phyloP scores from a whole-genome alignment of 441 rosid species.

The Aquilaria agallochum region DNA sequence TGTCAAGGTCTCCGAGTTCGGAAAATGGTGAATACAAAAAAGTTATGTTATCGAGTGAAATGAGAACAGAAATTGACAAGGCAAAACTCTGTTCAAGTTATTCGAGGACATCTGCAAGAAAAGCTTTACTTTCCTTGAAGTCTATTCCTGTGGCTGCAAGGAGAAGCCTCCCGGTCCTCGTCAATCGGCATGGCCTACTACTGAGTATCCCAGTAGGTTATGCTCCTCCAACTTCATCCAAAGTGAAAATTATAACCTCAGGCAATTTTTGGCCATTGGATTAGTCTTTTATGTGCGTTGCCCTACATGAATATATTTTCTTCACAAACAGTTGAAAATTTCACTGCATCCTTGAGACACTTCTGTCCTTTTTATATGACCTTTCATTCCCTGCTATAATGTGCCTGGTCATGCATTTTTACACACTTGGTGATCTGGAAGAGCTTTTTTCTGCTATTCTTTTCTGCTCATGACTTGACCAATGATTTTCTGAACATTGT shows the following conservation, averaged over 20 bases:
- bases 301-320: not conserved
- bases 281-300: not conserved
- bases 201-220: conserved; percentile 74
- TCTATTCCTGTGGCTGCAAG: conserved; percentile 72
- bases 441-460: not conserved
- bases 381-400: not conserved
- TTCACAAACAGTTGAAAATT: not conserved
- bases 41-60: conserved; percentile 1
- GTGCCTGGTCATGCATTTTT: no score
- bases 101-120: conserved; percentile 42
- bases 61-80: conserved; percentile 18
- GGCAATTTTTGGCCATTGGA: not conserved
- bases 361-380: no score
- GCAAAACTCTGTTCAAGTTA: conserved; percentile 21
- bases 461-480: conserved; percentile 4
- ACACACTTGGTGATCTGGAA: not conserved
- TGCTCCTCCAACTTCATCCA: conserved; percentile 5
- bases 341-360: not conserved
- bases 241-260: not conserved
- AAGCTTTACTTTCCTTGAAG: conserved; percentile 50
- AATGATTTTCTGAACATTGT: conserved; percentile 1
- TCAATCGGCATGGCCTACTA: conserved; percentile 43
- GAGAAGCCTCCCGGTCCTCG: conserved; percentile 77
- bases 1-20: conserved; percentile 32
- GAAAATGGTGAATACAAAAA: conserved; percentile 25